A percentile compares a stretch with the other conserved stretches of the same genome.
Evolutionary conservation across 2,329 filamentous ascomycete genomes (phyloP).

Genomic region (Fusarium aywerte): DNA sequence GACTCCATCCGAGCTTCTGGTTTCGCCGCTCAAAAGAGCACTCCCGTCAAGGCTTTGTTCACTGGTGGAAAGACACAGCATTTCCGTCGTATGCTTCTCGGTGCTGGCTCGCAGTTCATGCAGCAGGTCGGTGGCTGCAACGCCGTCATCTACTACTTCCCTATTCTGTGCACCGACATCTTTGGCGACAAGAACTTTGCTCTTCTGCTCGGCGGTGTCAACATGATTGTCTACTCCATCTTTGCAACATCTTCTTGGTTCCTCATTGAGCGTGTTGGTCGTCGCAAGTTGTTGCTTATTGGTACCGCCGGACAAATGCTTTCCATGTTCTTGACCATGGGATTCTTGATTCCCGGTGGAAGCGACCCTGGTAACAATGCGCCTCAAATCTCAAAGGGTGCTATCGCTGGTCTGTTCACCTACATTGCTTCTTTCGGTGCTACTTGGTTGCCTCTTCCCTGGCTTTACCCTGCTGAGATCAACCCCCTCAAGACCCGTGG

Average conservation of each 20-base stretch:
- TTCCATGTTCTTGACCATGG: conserved; percentile 71
- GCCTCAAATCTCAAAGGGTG: conserved; percentile 68
- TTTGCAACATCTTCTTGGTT: conserved; percentile 67
- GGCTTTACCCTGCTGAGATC: conserved; percentile 67
- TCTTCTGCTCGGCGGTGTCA: conserved; percentile 62
- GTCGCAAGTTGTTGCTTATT: conserved; percentile 59
- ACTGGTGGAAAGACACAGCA: conserved; percentile 73
- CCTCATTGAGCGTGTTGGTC: conserved; percentile 59
- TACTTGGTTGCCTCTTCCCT: conserved; percentile 72
- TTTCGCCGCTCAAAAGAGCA: conserved; percentile 56
- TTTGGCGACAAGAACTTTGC: conserved; percentile 54
- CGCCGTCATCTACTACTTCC: conserved; percentile 70
- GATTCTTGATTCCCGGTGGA: conserved; percentile 72
- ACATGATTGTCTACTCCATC: conserved; percentile 66
- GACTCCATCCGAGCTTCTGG: conserved; percentile 64
- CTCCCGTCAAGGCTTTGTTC: conserved; percentile 64
- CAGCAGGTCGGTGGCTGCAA: conserved; percentile 71
- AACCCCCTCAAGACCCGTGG: conserved; percentile 61
- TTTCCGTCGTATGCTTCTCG: conserved; percentile 71
- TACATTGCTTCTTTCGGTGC: conserved; percentile 77
- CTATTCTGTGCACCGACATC: conserved; percentile 62
- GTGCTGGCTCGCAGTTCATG: conserved; percentile 68
- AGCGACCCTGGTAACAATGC: conserved; percentile 57
- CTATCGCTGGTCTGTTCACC: conserved; percentile 73
- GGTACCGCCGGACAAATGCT: conserved; percentile 61